Evolutionary conservation across 192 early-diverging fungal species (phyloP).

Genomic region (Backusella liffmaniae): DNA sequence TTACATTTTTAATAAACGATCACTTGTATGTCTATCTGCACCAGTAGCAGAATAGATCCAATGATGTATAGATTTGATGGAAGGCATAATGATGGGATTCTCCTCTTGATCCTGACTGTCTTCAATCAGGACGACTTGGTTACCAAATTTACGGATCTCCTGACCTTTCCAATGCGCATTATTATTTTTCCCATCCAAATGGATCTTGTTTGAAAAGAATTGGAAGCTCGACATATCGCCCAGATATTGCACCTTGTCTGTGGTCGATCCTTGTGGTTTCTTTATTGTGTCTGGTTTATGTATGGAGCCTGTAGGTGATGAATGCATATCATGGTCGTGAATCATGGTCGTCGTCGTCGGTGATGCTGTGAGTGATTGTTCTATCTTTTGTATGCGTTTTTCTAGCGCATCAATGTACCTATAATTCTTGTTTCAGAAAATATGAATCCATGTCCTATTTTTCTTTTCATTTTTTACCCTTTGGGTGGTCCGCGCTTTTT

Average conservation of each 20-base stretch:
- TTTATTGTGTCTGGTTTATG: neutral
- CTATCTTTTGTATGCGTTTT: conserved; percentile 18
- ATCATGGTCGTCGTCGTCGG: neutral
- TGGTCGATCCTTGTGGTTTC: neutral
- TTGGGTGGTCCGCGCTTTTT: conserved; percentile 24
- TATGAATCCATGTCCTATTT: neutral
- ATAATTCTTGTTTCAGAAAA: neutral
- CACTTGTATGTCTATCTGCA: conserved; percentile 28
- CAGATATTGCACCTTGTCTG: conserved; percentile 32
- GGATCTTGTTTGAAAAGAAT: conserved; percentile 33
- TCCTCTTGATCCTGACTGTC: conserved; percentile 9
- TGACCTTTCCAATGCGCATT: conserved; percentile 14
- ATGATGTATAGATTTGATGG: conserved; percentile 20
- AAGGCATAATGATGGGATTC: neutral
- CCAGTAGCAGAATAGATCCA: conserved; percentile 36
- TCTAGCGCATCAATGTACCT: conserved; percentile 23
- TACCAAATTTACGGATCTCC: conserved; percentile 26
- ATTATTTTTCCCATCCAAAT: conserved; percentile 16
- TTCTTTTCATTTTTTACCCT: conserved; percentile 7
- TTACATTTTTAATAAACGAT: conserved; percentile 34
- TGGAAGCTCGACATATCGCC: conserved; percentile 35
- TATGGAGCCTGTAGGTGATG: neutral
- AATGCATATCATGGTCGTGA: neutral
- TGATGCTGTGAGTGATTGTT: neutral
- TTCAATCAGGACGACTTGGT: conserved; percentile 31